These are phyloP conservation scores for Saccharomyces paradoxus DNA, from an alignment of 805 yeast genomes.

Conservation along the genomic window DNA sequence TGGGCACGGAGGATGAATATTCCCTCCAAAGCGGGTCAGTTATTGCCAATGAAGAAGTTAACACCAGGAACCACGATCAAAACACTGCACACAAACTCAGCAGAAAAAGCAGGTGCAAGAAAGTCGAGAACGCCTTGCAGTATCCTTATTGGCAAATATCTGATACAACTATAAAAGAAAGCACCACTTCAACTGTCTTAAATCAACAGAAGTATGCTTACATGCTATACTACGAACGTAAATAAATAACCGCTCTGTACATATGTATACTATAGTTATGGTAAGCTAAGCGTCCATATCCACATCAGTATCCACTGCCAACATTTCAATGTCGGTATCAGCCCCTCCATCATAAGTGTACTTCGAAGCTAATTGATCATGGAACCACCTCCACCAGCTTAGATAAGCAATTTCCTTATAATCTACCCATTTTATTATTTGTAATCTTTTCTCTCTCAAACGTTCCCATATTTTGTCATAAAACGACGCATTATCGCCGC, in stretches of 20 bases:
- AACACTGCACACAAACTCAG: neutral
- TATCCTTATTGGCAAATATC: slow-evolving; percentile 80
- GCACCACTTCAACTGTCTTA: slow-evolving; percentile 47
- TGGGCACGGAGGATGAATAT: neutral
- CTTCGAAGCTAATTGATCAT: slow-evolving; percentile 2
- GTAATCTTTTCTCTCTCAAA: slow-evolving; percentile 21
- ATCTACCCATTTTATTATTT: slow-evolving; percentile 25
- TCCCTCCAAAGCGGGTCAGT: neutral
- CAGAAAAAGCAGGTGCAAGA: slow-evolving; percentile 32
- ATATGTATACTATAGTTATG: neutral
- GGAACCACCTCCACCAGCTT: slow-evolving; percentile 30
- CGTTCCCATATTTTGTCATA: slow-evolving; percentile 21
- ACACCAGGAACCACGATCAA: neutral
- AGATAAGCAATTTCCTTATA: slow-evolving; percentile 13
- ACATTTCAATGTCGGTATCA: slow-evolving; percentile 1
- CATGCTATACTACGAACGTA: slow-evolving; percentile 72
- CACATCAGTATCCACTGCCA: slow-evolving; percentile 9
- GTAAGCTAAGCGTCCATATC: slow-evolving; percentile 7
- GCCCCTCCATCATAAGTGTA: slow-evolving; percentile 1
- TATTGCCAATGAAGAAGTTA: neutral
- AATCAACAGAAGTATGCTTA: slow-evolving; percentile 72
- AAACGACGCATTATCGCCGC: slow-evolving; percentile 9
- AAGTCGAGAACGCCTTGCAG: slow-evolving; percentile 45
- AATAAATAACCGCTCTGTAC: neutral
- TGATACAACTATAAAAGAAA: slow-evolving; percentile 65